Evolutionary conservation across 2,329 filamentous ascomycete species (phyloP), one percentile per base, ranked within the genome.

Genomic region (Penicillium sp.): DNA sequence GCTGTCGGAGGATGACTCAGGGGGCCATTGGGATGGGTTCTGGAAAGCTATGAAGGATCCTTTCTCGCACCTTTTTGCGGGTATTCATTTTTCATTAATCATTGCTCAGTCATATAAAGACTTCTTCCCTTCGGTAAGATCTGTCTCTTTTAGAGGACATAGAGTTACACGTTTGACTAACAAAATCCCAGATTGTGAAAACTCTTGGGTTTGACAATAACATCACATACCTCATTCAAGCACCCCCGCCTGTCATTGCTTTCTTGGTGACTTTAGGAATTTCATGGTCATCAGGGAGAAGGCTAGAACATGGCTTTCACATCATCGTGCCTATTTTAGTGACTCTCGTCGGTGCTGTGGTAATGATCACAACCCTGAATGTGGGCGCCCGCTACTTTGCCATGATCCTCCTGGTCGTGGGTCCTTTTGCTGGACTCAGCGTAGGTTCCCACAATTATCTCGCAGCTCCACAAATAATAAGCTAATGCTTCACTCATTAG

Each of bases 201-300:
- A 40, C 37, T 24, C 37, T 40, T n/a, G 37, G 37, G 6, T 40
- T 40, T 40, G n/a, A 14, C 21, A 40, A 24, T 24, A 40, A 40
- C 37, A 40, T 40, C 37, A 40, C 37, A 40, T 40, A 40, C 37
- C 37, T 40, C 21, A 40, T 40, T 40, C 37, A 40, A 24, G 37
- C 37, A 24, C 37, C 37, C 13, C 37, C 37, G 11, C 37, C 37
- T n/a, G 37, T 26, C 37, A 40, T 40, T 16, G 37, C 37, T 26
- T 40, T 40, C 13, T 24, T 40, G 24, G 37, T 24, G 19, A 40
- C 37, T n/a, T 40, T 40, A 13, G 37, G 37, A 23, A 40, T 40
- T 6, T 40, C 37, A 23, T 40, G 37, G 37, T 40, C 37, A 40
- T 40, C 37, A 13, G 37, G 37, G 8, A 11, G 37, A n/a, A 40